Evolutionary conservation across 169 alveolate genomes (phyloP).

Genomic region (Cardiosporidium cionae): DNA sequence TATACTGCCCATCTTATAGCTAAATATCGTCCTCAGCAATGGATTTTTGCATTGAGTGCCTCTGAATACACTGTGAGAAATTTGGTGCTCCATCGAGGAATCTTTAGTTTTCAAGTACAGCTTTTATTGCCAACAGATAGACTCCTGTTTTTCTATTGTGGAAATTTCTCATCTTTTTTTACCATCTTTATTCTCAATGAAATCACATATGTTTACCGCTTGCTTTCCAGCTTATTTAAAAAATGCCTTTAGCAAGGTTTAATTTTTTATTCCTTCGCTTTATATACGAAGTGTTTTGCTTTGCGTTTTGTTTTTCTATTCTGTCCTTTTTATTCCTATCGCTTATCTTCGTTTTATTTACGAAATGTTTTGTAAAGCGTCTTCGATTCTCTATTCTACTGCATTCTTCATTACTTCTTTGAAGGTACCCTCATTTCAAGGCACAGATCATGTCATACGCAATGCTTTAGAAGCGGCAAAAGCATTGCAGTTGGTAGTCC

Average conservation of each 20-base stretch:
- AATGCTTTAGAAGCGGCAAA: conserved; percentile 75
- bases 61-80: conserved; percentile 78
- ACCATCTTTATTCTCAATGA: neutral
- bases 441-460: conserved; percentile 49
- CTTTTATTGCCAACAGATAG: conserved; percentile 56
- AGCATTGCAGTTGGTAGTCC: conserved; percentile 66
- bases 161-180: neutral
- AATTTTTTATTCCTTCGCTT: too few relatives aligned
- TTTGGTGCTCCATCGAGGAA: conserved; percentile 86
- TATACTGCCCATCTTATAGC: conserved; percentile 87
- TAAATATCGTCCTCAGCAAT: conserved; percentile 87
- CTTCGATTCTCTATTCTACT: too few relatives aligned
- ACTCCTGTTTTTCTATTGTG: neutral
- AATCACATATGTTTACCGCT: neutral
- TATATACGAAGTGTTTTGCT: too few relatives aligned
- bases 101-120: conserved; percentile 76
- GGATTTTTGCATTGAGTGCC: conserved; percentile 84
- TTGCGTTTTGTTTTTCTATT: too few relatives aligned
- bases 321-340: too few relatives aligned
- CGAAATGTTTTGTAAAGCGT: too few relatives aligned
- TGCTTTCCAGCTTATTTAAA: too few relatives aligned
- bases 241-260: too few relatives aligned
- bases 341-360: too few relatives aligned
- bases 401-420: neutral
- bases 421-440: conserved; percentile 41